Conservation (phyloP, 2,329 filamentous ascomycete genomes). For the Alternaria conjuncta region DNA sequence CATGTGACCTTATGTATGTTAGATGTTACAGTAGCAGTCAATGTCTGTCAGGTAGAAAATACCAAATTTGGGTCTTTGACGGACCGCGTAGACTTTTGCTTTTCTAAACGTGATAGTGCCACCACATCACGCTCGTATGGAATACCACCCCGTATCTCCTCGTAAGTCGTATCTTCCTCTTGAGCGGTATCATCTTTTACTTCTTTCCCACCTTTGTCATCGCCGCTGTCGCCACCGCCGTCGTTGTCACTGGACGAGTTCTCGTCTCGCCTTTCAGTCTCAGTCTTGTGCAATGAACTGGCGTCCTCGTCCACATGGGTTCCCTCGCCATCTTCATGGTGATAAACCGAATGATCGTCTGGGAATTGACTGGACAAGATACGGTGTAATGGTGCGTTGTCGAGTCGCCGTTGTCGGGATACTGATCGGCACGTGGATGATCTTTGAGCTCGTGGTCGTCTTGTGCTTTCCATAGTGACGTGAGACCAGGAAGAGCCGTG, state of each 20-base stretch:
- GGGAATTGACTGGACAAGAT: slow-evolving; percentile 40
- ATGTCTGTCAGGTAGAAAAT: not conserved
- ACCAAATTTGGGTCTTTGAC: slow-evolving; percentile 45
- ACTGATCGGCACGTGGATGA: slow-evolving; percentile 29
- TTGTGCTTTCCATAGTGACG: slow-evolving; percentile 5
- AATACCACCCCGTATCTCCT: slow-evolving; percentile 38
- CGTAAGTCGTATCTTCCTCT: slow-evolving; percentile 22
- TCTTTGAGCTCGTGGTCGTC: not conserved
- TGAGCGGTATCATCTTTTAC: slow-evolving; percentile 20
- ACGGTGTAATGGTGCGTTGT: slow-evolving; percentile 31
- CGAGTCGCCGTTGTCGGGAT: slow-evolving; percentile 30
- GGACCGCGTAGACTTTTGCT: slow-evolving; percentile 32
- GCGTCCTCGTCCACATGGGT: slow-evolving; percentile 28
- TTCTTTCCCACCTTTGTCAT: slow-evolving; percentile 13
- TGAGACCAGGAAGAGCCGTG: not conserved
- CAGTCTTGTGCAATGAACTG: slow-evolving; percentile 31
- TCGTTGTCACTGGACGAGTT: slow-evolving; percentile 10
- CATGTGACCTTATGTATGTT: slow-evolving; percentile 48
- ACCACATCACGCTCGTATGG: slow-evolving; percentile 43
- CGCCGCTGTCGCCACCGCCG: slow-evolving; percentile 19
- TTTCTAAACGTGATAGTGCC: slow-evolving; percentile 27
- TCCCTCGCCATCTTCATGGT: slow-evolving; percentile 40
- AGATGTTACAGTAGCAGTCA: not conserved
- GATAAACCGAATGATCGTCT: slow-evolving; percentile 45
- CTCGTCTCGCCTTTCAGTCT: slow-evolving; percentile 30